A percentile compares a stretch with the other conserved stretches of the same genome.
phyloP scores from a whole-genome alignment of 2,329 filamentous ascomycete genomes.

The Chaetomium sp. region DNA sequence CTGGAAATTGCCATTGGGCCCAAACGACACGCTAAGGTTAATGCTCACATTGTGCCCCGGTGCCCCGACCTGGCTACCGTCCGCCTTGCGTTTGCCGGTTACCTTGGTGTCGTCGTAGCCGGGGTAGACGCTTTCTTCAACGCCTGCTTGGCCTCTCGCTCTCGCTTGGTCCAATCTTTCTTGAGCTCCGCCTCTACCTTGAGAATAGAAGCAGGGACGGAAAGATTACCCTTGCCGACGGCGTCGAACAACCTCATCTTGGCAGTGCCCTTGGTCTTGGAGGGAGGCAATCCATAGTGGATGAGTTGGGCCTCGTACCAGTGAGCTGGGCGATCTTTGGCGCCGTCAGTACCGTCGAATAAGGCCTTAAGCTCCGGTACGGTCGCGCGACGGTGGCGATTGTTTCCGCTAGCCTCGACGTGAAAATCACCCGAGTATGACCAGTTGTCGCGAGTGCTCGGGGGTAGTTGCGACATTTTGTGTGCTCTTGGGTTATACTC shows the following conservation, averaged over 20 bases:
- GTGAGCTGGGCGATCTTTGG: conserved; percentile 47
- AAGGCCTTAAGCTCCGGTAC: conserved; percentile 38
- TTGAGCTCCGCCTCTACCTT: conserved; percentile 49
- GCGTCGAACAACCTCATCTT: conserved; percentile 54
- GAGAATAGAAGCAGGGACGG: conserved; percentile 42
- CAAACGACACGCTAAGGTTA: conserved; percentile 14
- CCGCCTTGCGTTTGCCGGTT: conserved; percentile 21
- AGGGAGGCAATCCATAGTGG: conserved; percentile 53
- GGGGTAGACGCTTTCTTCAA: conserved; percentile 11
- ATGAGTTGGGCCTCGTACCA: conserved; percentile 58
- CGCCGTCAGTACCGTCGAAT: conserved; percentile 34
- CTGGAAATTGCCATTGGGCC: conserved; percentile 10
- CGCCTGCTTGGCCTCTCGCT: conserved; percentile 39
- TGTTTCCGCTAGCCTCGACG: conserved; percentile 36
- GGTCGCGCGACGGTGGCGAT: conserved; percentile 41
- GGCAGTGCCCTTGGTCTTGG: conserved; percentile 52
- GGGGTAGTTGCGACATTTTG: conserved; percentile 22
- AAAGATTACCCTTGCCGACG: conserved; percentile 40
- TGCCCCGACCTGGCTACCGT: conserved; percentile 23
- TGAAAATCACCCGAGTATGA: conserved; percentile 39
- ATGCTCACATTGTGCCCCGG: conserved; percentile 12
- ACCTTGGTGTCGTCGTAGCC: not conserved
- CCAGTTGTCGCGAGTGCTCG: conserved; percentile 34
- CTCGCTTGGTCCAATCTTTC: conserved; percentile 48
- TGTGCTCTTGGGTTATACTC: not conserved